phyloP scores from a whole-genome alignment of 306 rosid species.

The Castanea mollissima region DNA sequence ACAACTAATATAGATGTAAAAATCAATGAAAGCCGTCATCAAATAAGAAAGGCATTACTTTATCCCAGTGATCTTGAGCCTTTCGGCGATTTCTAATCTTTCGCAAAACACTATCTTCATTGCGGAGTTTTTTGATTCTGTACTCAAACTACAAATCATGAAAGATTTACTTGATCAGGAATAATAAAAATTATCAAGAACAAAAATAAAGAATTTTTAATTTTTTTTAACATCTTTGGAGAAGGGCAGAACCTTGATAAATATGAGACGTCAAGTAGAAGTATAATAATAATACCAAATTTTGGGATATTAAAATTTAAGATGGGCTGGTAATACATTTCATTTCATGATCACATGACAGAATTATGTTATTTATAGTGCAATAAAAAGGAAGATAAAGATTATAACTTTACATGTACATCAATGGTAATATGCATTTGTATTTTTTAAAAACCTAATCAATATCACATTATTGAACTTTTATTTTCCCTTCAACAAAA shows the following conservation, averaged over 20 bases:
- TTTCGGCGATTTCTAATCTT: conserved; percentile 68
- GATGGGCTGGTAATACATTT: not conserved
- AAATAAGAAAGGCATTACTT: conserved; percentile 50
- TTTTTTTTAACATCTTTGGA: not conserved
- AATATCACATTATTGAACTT: not conserved
- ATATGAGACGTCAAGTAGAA: not conserved
- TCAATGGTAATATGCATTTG: not conserved
- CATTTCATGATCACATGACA: not conserved
- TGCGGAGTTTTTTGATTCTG: conserved; percentile 78
- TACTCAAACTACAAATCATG: conserved; percentile 62
- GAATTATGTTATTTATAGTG: not conserved
- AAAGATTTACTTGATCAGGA: not conserved
- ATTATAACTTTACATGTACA: not conserved
- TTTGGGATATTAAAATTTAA: not conserved
- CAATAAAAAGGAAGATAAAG: not conserved
- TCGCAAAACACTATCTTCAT: conserved; percentile 70
- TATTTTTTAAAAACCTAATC: not conserved
- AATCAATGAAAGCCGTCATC: conserved; percentile 3
- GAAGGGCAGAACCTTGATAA: not conserved
- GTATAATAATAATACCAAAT: not conserved
- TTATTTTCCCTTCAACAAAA: not conserved
- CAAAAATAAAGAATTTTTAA: not conserved
- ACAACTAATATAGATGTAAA: conserved; percentile 9
- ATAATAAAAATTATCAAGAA: not conserved
- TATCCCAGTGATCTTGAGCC: conserved; percentile 85